Percentiles rank a stretch among this genome's conserved stretches.
phyloP scores from a whole-genome alignment of 169 alveolate genomes.

The Toxoplasma gondii region DNA sequence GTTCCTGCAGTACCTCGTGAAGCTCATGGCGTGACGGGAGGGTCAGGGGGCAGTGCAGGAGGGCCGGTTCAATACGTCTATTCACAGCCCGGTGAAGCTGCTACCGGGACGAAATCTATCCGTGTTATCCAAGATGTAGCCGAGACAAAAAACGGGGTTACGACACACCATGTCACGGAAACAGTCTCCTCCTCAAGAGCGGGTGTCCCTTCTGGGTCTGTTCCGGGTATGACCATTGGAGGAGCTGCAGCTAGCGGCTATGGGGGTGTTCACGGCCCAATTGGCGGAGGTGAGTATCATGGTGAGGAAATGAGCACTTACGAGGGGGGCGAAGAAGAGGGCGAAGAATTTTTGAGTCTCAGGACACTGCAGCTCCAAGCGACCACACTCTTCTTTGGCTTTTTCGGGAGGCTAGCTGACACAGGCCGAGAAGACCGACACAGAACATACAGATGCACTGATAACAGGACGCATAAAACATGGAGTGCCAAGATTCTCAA shows the following conservation, averaged over 20 bases:
- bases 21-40: background rate
- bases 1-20: background rate
- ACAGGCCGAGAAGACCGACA: background rate
- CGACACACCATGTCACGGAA: conserved; percentile 32
- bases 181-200: background rate
- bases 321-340: background rate
- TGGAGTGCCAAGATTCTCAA: background rate
- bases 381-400: background rate
- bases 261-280: background rate
- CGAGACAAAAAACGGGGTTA: conserved; percentile 4
- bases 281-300: background rate
- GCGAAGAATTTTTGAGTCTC: conserved; percentile 1
- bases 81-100: conserved; percentile 28
- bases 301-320: background rate
- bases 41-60: background rate
- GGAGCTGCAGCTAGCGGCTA: background rate
- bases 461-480: background rate
- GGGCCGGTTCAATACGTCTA: background rate
- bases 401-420: background rate
- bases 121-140: conserved; percentile 22
- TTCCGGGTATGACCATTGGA: background rate
- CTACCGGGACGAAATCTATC: background rate
- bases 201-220: background rate
- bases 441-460: background rate
- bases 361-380: background rate